Conservation (phyloP, 2,329 filamentous ascomycete genomes). For the Shiraia bambusicola region DNA sequence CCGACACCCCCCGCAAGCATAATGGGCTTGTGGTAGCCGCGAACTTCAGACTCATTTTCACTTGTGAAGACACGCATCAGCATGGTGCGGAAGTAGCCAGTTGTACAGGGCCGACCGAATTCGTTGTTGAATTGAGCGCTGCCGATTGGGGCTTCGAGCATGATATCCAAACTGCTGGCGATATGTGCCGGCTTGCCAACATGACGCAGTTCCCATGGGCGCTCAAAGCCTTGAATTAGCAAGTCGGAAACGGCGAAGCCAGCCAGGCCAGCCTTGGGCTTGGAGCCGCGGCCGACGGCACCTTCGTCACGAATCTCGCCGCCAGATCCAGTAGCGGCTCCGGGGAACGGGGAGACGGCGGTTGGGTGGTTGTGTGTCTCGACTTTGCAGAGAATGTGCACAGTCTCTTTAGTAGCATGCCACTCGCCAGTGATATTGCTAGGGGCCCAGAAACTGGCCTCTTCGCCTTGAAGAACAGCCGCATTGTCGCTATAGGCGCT, state of each 20-base stretch:
- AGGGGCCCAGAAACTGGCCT: slow-evolving; percentile 80
- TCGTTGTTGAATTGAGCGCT: slow-evolving; percentile 97
- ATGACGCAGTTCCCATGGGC: slow-evolving; percentile 83
- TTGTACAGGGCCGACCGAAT: slow-evolving; percentile 85
- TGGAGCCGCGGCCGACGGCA: slow-evolving; percentile 87
- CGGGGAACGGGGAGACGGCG: slow-evolving; percentile 88
- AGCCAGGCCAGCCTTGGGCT: slow-evolving; percentile 85
- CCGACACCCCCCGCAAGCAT: slow-evolving; percentile 97
- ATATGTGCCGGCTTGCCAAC: slow-evolving; percentile 89
- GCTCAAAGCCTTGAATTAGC: slow-evolving; percentile 76
- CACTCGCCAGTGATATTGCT: slow-evolving; percentile 84
- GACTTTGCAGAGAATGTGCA: slow-evolving; percentile 89
- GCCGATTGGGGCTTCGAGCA: slow-evolving; percentile 95
- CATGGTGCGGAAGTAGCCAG: slow-evolving; percentile 89
- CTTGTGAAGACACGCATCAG: slow-evolving; percentile 67
- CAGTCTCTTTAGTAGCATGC: slow-evolving; percentile 80
- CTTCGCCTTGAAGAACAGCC: slow-evolving; percentile 77
- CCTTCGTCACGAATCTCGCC: slow-evolving; percentile 96
- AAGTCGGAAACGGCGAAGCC: slow-evolving; percentile 97
- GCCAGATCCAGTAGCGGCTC: slow-evolving; percentile 91
- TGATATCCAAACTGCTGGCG: slow-evolving; percentile 91
- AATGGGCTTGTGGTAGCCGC: slow-evolving; percentile 97
- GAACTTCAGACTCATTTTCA: slow-evolving; percentile 66
- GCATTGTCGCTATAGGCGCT: slow-evolving; percentile 98
- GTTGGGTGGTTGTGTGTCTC: slow-evolving; percentile 98